phyloP scores from a whole-genome alignment of 2,329 filamentous ascomycete genomes.

The Aspergillus piperis region DNA sequence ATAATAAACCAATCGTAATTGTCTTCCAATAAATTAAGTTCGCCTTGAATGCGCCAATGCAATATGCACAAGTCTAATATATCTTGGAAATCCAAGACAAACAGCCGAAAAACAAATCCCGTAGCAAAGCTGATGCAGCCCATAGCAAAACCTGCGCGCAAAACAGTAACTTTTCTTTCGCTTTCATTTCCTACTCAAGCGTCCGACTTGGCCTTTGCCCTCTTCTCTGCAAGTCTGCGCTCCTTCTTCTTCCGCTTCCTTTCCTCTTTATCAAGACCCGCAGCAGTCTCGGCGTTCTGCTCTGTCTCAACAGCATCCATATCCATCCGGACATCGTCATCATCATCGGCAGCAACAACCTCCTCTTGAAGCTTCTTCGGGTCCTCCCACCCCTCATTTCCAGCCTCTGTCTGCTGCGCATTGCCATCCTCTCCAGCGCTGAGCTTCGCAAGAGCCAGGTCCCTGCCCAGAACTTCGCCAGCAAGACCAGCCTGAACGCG shows the following conservation, averaged over 20 bases:
- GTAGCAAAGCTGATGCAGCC: constrained; percentile 1
- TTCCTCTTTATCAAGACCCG: constrained; percentile 52
- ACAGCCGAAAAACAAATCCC: constrained; percentile 1
- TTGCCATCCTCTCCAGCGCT: constrained; percentile 36
- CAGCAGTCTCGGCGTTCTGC: constrained; percentile 33
- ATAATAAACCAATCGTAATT: constrained; percentile 14
- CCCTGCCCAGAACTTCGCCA: constrained; percentile 45
- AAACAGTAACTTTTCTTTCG: not conserved
- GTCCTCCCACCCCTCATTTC: constrained; percentile 40
- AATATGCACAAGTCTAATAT: constrained; percentile 14
- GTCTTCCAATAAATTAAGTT: not conserved
- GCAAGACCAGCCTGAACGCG: constrained; percentile 47
- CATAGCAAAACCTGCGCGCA: not conserved
- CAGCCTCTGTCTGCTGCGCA: constrained; percentile 18
- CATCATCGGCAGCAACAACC: constrained; percentile 46
- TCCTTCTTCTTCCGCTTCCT: constrained; percentile 60
- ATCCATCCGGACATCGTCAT: constrained; percentile 38
- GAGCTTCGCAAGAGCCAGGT: constrained; percentile 41
- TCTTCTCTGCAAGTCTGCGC: constrained; percentile 49
- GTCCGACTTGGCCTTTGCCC: constrained; percentile 38
- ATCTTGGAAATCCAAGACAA: not conserved
- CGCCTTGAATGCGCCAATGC: constrained; percentile 14
- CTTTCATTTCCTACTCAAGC: constrained; percentile 5
- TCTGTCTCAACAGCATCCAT: constrained; percentile 45
- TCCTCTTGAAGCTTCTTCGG: constrained; percentile 43